These are phyloP conservation scores for Fraxinus excelsior DNA, from an alignment of 257 asterid genomes.

Conservation along the genomic window DNA sequence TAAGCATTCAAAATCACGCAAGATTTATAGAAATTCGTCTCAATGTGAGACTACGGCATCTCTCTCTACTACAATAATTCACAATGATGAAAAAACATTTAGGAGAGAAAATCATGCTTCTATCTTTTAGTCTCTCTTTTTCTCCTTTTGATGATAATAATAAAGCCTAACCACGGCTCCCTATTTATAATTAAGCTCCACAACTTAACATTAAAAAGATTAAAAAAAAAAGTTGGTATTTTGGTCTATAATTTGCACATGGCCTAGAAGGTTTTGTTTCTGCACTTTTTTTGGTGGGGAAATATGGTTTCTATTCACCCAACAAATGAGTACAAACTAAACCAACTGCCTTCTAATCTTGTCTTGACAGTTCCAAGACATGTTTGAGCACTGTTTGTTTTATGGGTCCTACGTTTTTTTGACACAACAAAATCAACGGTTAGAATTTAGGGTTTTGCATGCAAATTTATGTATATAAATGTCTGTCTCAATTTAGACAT, in stretches of 20 bases:
- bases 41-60: too few relatives aligned
- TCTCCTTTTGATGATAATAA: too few relatives aligned
- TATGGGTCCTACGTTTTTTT: conserved; percentile 43
- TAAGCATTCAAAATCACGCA: too few relatives aligned
- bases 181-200: too few relatives aligned
- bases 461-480: neutral
- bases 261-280: conserved; percentile 36
- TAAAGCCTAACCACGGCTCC: too few relatives aligned
- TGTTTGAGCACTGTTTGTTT: conserved; percentile 46
- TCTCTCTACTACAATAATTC: too few relatives aligned
- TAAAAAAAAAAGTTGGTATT: conserved; percentile 33
- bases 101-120: too few relatives aligned
- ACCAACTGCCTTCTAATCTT: conserved; percentile 35
- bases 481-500: neutral
- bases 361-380: conserved; percentile 58
- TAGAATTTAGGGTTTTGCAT: neutral
- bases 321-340: conserved; percentile 38
- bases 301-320: conserved; percentile 33
- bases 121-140: too few relatives aligned
- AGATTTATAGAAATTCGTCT: too few relatives aligned
- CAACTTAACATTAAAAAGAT: neutral
- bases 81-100: too few relatives aligned
- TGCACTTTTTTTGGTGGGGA: conserved; percentile 45
- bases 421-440: conserved; percentile 11
- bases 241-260: conserved; percentile 46